These are phyloP conservation scores for Diaporthe velutina DNA, from an alignment of 2,329 filamentous ascomycete genomes.

Conservation along the genomic window DNA sequence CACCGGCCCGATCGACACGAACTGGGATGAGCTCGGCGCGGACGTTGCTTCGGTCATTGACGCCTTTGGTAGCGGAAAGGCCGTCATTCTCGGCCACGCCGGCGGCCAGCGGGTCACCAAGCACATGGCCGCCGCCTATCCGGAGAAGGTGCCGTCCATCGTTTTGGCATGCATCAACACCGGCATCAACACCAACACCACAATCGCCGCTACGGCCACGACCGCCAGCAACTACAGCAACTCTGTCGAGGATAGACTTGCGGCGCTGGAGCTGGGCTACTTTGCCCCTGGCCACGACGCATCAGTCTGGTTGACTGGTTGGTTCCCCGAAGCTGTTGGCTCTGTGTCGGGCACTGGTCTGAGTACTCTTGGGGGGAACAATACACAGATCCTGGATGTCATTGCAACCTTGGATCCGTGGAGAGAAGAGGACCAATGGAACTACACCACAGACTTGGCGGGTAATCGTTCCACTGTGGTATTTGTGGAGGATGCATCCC, in stretches of 20 bases:
- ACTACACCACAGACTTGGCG: neutral
- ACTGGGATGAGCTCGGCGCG: neutral
- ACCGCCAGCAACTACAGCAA: conserved; percentile 3
- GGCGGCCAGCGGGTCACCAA: neutral
- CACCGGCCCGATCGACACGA: neutral
- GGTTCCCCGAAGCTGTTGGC: neutral
- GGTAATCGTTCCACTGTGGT: neutral
- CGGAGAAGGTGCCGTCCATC: conserved; percentile 10
- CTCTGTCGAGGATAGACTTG: neutral
- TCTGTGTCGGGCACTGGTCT: neutral
- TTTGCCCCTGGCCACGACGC: conserved; percentile 5
- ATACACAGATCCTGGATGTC: conserved; percentile 10
- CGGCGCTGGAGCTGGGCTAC: neutral
- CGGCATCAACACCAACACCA: neutral
- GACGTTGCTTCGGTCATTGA: conserved; percentile 5
- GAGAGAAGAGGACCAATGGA: neutral
- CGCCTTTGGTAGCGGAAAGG: neutral
- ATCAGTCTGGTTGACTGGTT: neutral
- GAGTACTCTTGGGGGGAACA: neutral
- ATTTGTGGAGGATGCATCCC: conserved; percentile 4
- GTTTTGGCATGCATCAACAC: conserved; percentile 4
- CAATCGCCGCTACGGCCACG: neutral
- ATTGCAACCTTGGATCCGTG: conserved; percentile 8
- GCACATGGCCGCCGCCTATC: neutral
- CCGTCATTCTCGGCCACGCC: neutral